These are phyloP conservation scores for Fusarium compactum DNA, from an alignment of 2,329 filamentous ascomycete genomes.

Conservation along the genomic window DNA sequence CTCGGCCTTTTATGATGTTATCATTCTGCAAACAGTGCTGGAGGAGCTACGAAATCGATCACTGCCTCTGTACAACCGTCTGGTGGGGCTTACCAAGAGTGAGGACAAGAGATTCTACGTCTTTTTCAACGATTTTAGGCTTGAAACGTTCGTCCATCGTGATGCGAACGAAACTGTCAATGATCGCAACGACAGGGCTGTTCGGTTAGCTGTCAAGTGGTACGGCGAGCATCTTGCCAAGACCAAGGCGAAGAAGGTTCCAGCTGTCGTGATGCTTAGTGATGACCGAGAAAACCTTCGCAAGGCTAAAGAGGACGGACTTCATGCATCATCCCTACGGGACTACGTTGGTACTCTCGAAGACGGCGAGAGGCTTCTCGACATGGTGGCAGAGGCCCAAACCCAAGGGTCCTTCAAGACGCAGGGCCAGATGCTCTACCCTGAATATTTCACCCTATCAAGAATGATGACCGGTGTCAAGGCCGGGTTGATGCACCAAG, in stretches of 20 bases:
- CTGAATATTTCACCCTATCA: conserved; percentile 89
- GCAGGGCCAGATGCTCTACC: conserved; percentile 79
- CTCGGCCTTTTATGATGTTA: conserved; percentile 93
- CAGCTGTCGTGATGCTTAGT: conserved; percentile 90
- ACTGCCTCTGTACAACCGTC: conserved; percentile 91
- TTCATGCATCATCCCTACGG: conserved; percentile 75
- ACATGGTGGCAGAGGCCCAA: conserved; percentile 89
- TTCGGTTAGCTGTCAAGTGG: conserved; percentile 88
- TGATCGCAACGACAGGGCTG: conserved; percentile 93
- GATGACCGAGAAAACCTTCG: conserved; percentile 89
- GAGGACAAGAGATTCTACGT: conserved; percentile 98
- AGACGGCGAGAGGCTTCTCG: conserved; percentile 85
- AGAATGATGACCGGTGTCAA: conserved; percentile 96
- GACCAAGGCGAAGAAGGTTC: conserved; percentile 71
- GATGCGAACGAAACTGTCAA: conserved; percentile 88
- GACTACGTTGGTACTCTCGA: conserved; percentile 89
- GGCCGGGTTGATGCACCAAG: conserved; percentile 89
- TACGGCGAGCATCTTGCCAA: conserved; percentile 84
- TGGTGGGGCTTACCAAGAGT: conserved; percentile 91
- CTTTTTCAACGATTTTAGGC: conserved; percentile 97
- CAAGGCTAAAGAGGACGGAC: conserved; percentile 80
- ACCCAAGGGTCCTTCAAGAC: conserved; percentile 75
- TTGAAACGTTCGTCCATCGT: conserved; percentile 87
- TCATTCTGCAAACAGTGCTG: conserved; percentile 94
- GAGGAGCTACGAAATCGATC: conserved; percentile 96